These are phyloP conservation scores for Fusarium sp. DNA, from an alignment of 2,329 filamentous ascomycete genomes.

Conservation along the genomic window DNA sequence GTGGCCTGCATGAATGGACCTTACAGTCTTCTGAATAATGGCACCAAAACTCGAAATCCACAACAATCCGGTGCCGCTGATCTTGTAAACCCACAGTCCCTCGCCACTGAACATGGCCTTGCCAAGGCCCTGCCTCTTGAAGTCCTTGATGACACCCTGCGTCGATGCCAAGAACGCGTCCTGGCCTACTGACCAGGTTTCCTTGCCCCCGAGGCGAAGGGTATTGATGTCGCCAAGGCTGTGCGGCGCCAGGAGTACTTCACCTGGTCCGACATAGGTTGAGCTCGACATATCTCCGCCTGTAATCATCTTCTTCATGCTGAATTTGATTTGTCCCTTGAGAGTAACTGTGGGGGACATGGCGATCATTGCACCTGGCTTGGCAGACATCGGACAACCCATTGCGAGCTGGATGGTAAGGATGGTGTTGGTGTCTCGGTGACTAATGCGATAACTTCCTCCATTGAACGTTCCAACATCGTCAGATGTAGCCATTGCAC, in stretches of 20 bases:
- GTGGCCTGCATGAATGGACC: slow-evolving; percentile 52
- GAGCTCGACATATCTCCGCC: slow-evolving; percentile 85
- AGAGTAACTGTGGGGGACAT: slow-evolving; percentile 93
- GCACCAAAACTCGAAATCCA: slow-evolving; percentile 96
- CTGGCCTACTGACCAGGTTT: slow-evolving; percentile 87
- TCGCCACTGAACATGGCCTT: slow-evolving; percentile 97
- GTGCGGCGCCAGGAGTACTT: slow-evolving; percentile 85
- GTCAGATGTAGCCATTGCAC: slow-evolving; percentile 75
- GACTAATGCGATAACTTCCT: slow-evolving; percentile 92
- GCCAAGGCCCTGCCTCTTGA: slow-evolving; percentile 86
- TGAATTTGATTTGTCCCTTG: slow-evolving; percentile 87
- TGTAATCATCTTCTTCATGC: slow-evolving; percentile 89
- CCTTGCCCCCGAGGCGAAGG: slow-evolving; percentile 78
- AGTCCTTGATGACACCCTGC: slow-evolving; percentile 88
- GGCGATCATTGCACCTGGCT: slow-evolving; percentile 91
- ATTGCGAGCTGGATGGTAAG: slow-evolving; percentile 91
- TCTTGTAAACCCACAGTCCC: slow-evolving; percentile 90
- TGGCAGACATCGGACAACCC: slow-evolving; percentile 85
- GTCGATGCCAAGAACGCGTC: slow-evolving; percentile 91
- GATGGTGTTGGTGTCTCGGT: slow-evolving; percentile 91
- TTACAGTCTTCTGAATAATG: slow-evolving; percentile 92
- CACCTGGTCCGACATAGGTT: slow-evolving; percentile 89
- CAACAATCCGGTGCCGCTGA: slow-evolving; percentile 83
- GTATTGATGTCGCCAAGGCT: slow-evolving; percentile 89
- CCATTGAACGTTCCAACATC: slow-evolving; percentile 98